Conservation (phyloP, 805 yeast genomes). For the Kuraishia piskuri region DNA sequence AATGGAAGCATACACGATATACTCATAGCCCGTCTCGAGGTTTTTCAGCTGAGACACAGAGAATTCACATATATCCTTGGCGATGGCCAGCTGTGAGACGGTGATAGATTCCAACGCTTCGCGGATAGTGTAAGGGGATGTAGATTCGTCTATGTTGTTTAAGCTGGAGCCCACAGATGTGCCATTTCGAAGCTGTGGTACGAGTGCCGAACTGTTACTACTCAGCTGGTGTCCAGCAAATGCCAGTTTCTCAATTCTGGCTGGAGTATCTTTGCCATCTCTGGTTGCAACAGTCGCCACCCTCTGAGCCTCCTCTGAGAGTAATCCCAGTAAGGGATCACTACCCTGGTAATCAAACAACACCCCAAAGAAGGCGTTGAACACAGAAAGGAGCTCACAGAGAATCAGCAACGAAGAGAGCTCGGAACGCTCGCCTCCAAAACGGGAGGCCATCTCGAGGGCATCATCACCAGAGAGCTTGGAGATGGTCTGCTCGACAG, state of each 20-base stretch:
- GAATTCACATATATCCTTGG: neutral
- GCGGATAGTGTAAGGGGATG: neutral
- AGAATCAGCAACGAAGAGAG: constrained; percentile 21
- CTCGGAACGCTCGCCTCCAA: constrained; percentile 23
- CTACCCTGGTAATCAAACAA: constrained; percentile 33
- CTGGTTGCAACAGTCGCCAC: constrained; percentile 22
- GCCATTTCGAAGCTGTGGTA: neutral
- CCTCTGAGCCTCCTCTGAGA: neutral
- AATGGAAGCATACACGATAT: neutral
- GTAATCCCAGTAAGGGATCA: constrained; percentile 42
- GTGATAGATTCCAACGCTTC: neutral
- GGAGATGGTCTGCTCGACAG: neutral
- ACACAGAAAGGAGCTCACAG: constrained; percentile 3
- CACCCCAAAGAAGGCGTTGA: neutral
- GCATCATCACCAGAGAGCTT: constrained; percentile 8
- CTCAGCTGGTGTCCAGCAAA: neutral
- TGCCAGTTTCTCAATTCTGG: neutral
- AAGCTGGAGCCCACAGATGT: neutral
- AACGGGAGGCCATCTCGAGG: constrained; percentile 12
- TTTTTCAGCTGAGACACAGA: neutral
- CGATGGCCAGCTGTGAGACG: neutral
- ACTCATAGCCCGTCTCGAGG: neutral
- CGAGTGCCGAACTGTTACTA: neutral
- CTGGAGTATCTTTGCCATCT: constrained; percentile 11
- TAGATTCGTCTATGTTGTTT: neutral